Conservation (phyloP, 768 basidiomycete species). For the Boletus bicolor region DNA sequence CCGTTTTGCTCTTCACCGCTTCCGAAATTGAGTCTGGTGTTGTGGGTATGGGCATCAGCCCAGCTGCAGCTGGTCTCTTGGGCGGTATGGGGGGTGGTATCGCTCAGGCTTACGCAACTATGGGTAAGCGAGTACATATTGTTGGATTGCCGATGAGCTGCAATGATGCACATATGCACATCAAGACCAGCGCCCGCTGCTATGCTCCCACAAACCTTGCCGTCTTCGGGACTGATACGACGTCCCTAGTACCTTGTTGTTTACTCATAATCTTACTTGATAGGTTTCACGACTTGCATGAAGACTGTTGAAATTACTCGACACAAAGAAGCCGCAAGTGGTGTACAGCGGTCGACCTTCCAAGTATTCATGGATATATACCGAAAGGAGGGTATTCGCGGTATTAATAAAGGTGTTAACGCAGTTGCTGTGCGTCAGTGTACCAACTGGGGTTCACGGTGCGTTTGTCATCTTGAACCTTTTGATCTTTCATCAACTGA, state of each 20-base stretch:
- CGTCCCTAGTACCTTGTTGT: background rate
- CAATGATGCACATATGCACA: constrained; percentile 15
- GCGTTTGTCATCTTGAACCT: constrained; percentile 19
- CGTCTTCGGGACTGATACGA: constrained; percentile 12
- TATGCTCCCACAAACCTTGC: constrained; percentile 11
- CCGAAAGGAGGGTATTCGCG: constrained; percentile 86
- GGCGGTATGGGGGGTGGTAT: constrained; percentile 98
- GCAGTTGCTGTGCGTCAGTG: constrained; percentile 89
- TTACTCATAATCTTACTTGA: constrained; percentile 10
- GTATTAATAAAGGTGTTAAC: constrained; percentile 99
- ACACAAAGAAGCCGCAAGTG: constrained; percentile 83
- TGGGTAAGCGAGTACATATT: constrained; percentile 65
- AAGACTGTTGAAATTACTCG: constrained; percentile 98
- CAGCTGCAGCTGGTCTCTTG: constrained; percentile 81
- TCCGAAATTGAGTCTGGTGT: constrained; percentile 84
- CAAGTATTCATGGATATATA: constrained; percentile 94
- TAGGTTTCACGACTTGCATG: constrained; percentile 99
- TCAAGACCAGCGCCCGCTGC: constrained; percentile 21
- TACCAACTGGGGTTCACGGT: constrained; percentile 93
- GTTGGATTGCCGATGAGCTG: background rate
- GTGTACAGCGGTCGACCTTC: constrained; percentile 89
- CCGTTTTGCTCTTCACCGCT: constrained; percentile 91
- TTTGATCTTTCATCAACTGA: constrained; percentile 1
- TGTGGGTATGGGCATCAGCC: constrained; percentile 64
- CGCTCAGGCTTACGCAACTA: constrained; percentile 98